phyloP scores from a whole-genome alignment of 1,284 basidiomycete genomes.

The Melanopsichium pennsylvanicum region DNA sequence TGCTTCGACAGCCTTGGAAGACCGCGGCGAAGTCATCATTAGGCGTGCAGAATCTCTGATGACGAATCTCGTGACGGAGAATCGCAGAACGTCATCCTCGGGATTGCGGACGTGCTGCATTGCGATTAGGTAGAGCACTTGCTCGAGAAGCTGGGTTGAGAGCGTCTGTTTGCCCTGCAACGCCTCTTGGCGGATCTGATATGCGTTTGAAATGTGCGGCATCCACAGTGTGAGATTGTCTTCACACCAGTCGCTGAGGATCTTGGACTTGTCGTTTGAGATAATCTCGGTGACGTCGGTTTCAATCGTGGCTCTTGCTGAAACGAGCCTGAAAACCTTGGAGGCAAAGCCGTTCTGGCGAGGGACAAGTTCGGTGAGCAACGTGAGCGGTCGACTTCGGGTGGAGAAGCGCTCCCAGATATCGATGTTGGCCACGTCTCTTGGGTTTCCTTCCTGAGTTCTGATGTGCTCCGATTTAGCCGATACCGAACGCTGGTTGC shows the following conservation, averaged over 20 bases:
- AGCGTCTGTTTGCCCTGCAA: conserved; percentile 30
- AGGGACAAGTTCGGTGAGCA: conserved; percentile 39
- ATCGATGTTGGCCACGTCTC: conserved; percentile 26
- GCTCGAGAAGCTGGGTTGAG: conserved; percentile 36
- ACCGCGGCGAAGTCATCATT: conserved; percentile 34
- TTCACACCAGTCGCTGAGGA: conserved; percentile 43
- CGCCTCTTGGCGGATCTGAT: conserved; percentile 30
- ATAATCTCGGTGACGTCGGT: conserved; percentile 36
- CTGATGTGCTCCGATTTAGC: conserved; percentile 23
- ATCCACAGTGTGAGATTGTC: conserved; percentile 35
- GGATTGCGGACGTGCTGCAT: conserved; percentile 43
- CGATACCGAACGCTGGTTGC: not conserved
- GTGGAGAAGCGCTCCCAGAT: conserved; percentile 39
- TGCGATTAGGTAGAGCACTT: conserved; percentile 37
- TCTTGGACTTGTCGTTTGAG: conserved; percentile 27
- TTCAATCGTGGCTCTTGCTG: conserved; percentile 33
- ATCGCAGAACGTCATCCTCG: conserved; percentile 30
- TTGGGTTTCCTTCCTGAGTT: conserved; percentile 23
- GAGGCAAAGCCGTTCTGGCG: conserved; percentile 36
- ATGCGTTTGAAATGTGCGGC: conserved; percentile 33
- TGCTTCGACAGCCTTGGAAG: conserved; percentile 26
- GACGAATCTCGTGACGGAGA: conserved; percentile 28
- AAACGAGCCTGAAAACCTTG: conserved; percentile 41
- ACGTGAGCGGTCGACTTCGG: conserved; percentile 32
- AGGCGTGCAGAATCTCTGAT: conserved; percentile 33